Evolutionary conservation across 139 green algal genomes (phyloP), one percentile per base, ranked within the genome.

Genomic region (Micractinium conductrix): DNA sequence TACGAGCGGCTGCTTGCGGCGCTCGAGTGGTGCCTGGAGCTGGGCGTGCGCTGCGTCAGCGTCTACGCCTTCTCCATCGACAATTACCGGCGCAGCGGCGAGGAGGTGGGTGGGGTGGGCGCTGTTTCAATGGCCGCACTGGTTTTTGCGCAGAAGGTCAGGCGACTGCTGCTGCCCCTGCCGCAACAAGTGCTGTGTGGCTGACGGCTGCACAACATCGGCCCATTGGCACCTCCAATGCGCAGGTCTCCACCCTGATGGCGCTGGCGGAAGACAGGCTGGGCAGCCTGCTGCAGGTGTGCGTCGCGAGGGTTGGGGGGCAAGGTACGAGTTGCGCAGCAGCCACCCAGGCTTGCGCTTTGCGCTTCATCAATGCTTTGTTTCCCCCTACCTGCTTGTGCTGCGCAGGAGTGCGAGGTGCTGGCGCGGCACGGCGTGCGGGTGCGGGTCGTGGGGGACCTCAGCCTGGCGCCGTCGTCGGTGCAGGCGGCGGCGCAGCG

Each of bases 61-160:
- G 96, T 98, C 37, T 99, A 98, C 80, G 97, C 97, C 19, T 99
- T 99, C 88, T 94, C 87, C 81, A 96, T 97, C 30, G 97, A 99
- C 84, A 99, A 99, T 89, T 99, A 98, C 89, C 91, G 90, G 58
- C 88, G 97, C 22, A 87, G 89, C 1, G 22, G 45, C 0, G 78
- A 92, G 3, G 96, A 99, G 91, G 95, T 99, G 22, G 86, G n/a
- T n/a, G n/a, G n/a, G n/a, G n/a, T n/a, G n/a, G n/a, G n/a, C n/a
- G n/a, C n/a, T n/a, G n/a, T n/a, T n/a, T n/a, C n/a, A n/a, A n/a
- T n/a, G n/a, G n/a, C n/a, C n/a, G n/a, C n/a, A n/a, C n/a, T n/a
- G n/a, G n/a, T n/a, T n/a, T n/a, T n/a, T n/a, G n/a, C n/a, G n/a
- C n/a, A n/a, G n/a, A n/a, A n/a, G n/a, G n/a, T n/a, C n/a, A n/a